Conservation (phyloP, 176 grass and related monocot genomes). For the Oryza coarctata region DNA sequence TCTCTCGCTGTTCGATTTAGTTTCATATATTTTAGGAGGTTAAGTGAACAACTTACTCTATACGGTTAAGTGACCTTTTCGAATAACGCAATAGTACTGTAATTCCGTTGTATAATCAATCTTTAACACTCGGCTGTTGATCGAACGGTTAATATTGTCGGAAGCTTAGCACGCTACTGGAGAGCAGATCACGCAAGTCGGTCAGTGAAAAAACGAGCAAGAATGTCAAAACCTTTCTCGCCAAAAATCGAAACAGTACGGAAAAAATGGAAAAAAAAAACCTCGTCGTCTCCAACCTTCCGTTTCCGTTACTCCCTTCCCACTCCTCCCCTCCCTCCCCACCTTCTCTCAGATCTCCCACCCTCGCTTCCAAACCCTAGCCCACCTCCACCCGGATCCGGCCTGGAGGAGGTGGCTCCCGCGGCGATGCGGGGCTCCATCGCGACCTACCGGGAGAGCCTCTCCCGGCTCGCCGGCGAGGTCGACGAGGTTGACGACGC, state of each 20-base stretch:
- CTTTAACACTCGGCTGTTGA: no score
- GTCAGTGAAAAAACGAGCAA: no score
- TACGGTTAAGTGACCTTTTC: no score
- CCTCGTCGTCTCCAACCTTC: constrained; percentile 15
- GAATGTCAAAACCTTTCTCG: neutral
- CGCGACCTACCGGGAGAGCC: constrained; percentile 81
- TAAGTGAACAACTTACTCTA: no score
- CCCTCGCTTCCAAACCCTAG: constrained; percentile 23
- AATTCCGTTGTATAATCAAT: no score
- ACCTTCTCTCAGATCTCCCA: constrained; percentile 22
- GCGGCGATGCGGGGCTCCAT: constrained; percentile 73
- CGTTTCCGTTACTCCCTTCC: neutral
- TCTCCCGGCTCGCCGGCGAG: constrained; percentile 85
- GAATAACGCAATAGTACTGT: no score
- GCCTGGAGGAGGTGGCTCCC: constrained; percentile 27
- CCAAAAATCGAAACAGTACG: neutral
- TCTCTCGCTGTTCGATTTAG: no score
- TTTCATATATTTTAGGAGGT: no score
- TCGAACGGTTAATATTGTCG: no score
- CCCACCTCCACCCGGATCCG: neutral
- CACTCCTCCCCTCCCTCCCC: neutral
- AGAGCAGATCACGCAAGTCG: no score
- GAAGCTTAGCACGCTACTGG: no score
- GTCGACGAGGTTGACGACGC: constrained; percentile 66
- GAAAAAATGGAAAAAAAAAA: neutral